phyloP scores from a whole-genome alignment of 2,329 filamentous ascomycete species.

The Fusarium keratoplasticum region DNA sequence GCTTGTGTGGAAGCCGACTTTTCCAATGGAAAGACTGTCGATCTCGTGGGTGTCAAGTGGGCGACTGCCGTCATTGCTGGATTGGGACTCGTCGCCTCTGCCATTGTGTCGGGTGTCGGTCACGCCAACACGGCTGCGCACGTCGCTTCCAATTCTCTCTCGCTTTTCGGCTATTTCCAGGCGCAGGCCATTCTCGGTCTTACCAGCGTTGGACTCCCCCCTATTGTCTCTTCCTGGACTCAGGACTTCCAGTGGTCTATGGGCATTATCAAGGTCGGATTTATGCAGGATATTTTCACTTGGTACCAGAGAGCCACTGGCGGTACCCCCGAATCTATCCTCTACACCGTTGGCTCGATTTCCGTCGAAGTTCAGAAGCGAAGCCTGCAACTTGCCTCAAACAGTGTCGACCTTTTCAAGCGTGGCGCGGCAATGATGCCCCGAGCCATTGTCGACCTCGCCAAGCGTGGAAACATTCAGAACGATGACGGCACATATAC shows the following conservation, averaged over 20 bases:
- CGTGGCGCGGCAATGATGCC: conserved; percentile 67
- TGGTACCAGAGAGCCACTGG: conserved; percentile 97
- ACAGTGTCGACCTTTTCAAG: conserved; percentile 60
- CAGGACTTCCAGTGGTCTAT: conserved; percentile 99
- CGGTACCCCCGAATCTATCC: conserved; percentile 81
- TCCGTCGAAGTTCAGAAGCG: conserved; percentile 87
- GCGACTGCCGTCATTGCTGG: conserved; percentile 88
- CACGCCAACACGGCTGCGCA: conserved; percentile 96
- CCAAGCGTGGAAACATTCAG: conserved; percentile 67
- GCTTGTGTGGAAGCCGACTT: conserved; percentile 90
- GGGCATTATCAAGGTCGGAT: conserved; percentile 90
- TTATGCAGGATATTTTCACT: conserved; percentile 88
- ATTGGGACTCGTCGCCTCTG: conserved; percentile 84
- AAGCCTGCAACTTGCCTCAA: conserved; percentile 53
- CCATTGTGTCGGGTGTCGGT: conserved; percentile 88
- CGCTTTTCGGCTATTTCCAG: conserved; percentile 96
- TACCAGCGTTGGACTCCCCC: conserved; percentile 82
- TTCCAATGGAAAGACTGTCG: conserved; percentile 92
- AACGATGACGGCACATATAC: conserved; percentile 66
- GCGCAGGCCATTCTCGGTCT: conserved; percentile 92
- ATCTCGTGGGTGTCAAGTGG: conserved; percentile 91
- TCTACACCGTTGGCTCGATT: conserved; percentile 77
- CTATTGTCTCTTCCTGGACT: conserved; percentile 91
- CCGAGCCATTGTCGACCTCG: conserved; percentile 54
- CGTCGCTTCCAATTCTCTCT: conserved; percentile 91